Base-by-base conservation (phyloP, 371 early-diverging fungal genomes). In the Mortierella polycephala region DNA sequence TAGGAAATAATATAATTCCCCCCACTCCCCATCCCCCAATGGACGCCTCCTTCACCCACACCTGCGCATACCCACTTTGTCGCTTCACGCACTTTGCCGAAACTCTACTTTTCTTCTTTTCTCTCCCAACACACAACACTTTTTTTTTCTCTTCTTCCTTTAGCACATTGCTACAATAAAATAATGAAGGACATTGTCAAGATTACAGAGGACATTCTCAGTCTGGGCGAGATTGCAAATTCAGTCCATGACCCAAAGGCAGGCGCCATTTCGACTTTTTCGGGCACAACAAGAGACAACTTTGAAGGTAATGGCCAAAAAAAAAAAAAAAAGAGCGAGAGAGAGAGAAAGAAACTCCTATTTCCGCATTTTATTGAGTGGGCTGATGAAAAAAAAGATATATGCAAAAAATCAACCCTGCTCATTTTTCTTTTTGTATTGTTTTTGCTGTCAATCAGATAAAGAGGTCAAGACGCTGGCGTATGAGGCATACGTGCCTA, bases 231-330 rank as follows among this genome's bases (percentile, higher is more conserved):
- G 16, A 67, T 90, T 40, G 74, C 85, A 10, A 67, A 83, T n/a
- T 75, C 82, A 11, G 92, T 92, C 13, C 84, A 88, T 10, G 89
- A 88, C 72, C 87, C 90, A 57, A 75, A 81, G 1, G 93, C 93
- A 11, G 96, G 96, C 16, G 96, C 96, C 13, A 91, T 95, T 41
- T 86, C 90, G 1, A 91, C 93, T 0, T 96, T 96, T 74, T 86
- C 89, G 9, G 96, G 96, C 18, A 95, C 93, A 0, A 96, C 96
- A 0, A 86, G 96, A 21, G 85, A 93, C 73, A 87, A 85, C 45
- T 96, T 95, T 81, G 83, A 92, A 80, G 95, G 96, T 91, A 76
- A 20, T 12, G 7, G 5, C 13, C 46, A 46, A 16, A 16, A 46
- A 40, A 23, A 57, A 57, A 40, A 56, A 30, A 30, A 30, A 30